Percentiles rank a stretch among this genome's conserved stretches.
Evolutionary conservation across 306 rosid species (phyloP).

Genomic region (Aeschynomene evenia): DNA sequence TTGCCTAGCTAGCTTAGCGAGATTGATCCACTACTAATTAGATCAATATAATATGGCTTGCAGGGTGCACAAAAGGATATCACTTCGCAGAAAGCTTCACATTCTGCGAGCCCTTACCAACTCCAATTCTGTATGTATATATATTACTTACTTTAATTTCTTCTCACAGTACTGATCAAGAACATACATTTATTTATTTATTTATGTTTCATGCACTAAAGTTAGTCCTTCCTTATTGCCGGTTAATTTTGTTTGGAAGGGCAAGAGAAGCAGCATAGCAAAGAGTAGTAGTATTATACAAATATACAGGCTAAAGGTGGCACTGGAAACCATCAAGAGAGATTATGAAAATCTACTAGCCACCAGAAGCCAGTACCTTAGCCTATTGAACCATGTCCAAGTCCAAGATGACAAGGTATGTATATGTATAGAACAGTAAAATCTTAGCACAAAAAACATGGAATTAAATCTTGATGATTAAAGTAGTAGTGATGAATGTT

Average conservation of each 20-base stretch:
- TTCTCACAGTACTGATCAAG: no score
- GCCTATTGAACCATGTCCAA: conserved; percentile 28
- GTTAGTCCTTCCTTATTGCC: background rate
- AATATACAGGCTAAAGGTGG: conserved; percentile 38
- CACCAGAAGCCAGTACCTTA: conserved; percentile 31
- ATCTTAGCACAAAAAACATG: background rate
- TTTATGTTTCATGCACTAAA: background rate
- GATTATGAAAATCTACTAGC: conserved; percentile 38
- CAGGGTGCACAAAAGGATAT: conserved; percentile 49
- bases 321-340: conserved; percentile 40
- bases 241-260: conserved; percentile 40
- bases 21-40: no score
- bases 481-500: background rate
- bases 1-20: no score
- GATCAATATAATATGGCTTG: conserved; percentile 52
- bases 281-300: conserved; percentile 22
- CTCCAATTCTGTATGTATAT: conserved; percentile 57
- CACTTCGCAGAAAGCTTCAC: conserved; percentile 62
- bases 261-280: conserved; percentile 25
- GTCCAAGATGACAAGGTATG: conserved; percentile 35
- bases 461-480: background rate
- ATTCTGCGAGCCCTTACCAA: conserved; percentile 46
- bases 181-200: background rate
- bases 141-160: no score
- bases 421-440: background rate